Base-by-base conservation (phyloP, 1,284 basidiomycete species). In the Trametes versicolor region DNA sequence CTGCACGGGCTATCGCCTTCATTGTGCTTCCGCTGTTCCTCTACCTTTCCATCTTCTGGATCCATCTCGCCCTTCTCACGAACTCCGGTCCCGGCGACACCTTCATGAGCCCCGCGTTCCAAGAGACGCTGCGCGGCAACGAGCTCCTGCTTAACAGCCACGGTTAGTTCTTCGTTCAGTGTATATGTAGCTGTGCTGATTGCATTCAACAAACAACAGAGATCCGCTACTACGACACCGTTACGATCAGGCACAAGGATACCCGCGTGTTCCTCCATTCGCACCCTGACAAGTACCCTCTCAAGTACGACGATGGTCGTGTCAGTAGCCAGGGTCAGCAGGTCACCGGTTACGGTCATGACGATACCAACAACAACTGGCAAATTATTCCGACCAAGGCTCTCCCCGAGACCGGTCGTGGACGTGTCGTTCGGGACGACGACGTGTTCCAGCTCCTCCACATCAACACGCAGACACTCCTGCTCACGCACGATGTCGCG, bases 71-170 rank as follows among this genome's bases (percentile, higher is more conserved):
- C 56, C 87, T 99, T 65, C 89, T 99, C 71, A 94, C 83, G n/a
- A 86, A 90, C 71, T 96, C 95, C 27, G 98, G 98, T 36, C 86
- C 97, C 21, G 98, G 98, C 13, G 98, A 99, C 76, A 84, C 86
- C 17, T 99, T 99, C 83, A 99, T 99, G 98, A 96, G 93, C 74
- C 94, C 97, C 13, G 90, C 91, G 9, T 99, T 99, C 88, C 98
- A 99, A 79, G 96, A 99, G 81, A 98, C 97, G 5, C 84, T 99
- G 43, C 78, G 84, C 29, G 97, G 96, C 39, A 99, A 98, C 74
- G 96, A 98, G 72, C 85, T 99, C 77, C 82, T 99, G 55, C 77
- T 97, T 69, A 93, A 94, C 73, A 92, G 95, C 65, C 92, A 96
- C 82, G 96, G 96, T 95, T 70, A 63, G 82, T 65, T 0, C 50